Evolutionary conservation across 768 basidiomycete species (phyloP).

Genomic region (Lactarius sp.): DNA sequence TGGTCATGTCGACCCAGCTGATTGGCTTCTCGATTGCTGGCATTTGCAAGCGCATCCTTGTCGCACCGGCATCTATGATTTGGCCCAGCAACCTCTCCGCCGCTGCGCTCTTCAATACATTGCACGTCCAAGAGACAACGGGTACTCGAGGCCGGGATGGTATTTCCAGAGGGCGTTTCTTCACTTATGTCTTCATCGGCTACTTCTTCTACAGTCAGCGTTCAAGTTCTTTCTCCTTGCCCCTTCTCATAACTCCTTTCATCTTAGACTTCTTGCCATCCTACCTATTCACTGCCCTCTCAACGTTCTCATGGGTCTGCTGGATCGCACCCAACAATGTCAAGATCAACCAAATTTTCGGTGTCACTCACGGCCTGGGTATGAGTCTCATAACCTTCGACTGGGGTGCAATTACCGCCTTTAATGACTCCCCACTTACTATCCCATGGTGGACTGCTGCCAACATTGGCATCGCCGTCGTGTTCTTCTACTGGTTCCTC

Average conservation of each 20-base stretch:
- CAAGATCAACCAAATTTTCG: conserved; percentile 71
- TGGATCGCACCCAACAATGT: conserved; percentile 72
- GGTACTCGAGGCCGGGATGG: conserved; percentile 42
- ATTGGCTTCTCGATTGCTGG: conserved; percentile 43
- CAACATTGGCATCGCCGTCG: too few species aligned
- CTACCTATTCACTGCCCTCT: conserved; percentile 29
- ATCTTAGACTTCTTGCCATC: conserved; percentile 10
- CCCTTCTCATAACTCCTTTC: background rate
- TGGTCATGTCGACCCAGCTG: conserved; percentile 41
- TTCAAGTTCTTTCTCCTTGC: conserved; percentile 53
- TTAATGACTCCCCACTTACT: too few species aligned
- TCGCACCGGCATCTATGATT: conserved; percentile 43
- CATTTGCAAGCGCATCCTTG: conserved; percentile 42
- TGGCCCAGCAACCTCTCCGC: conserved; percentile 43
- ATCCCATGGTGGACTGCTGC: too few species aligned
- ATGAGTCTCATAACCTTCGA: conserved; percentile 77
- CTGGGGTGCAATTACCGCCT: conserved; percentile 52
- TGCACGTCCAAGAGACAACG: conserved; percentile 35
- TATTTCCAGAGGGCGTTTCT: conserved; percentile 50
- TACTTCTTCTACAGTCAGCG: conserved; percentile 44
- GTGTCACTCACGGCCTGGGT: conserved; percentile 39
- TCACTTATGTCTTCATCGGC: conserved; percentile 39
- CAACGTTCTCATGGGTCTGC: conserved; percentile 43
- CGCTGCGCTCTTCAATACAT: conserved; percentile 44
- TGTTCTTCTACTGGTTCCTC: too few species aligned